Evolutionary conservation across 345 rosid species (phyloP), one percentile per base, ranked within the genome.

Genomic region (Citrus medica): DNA sequence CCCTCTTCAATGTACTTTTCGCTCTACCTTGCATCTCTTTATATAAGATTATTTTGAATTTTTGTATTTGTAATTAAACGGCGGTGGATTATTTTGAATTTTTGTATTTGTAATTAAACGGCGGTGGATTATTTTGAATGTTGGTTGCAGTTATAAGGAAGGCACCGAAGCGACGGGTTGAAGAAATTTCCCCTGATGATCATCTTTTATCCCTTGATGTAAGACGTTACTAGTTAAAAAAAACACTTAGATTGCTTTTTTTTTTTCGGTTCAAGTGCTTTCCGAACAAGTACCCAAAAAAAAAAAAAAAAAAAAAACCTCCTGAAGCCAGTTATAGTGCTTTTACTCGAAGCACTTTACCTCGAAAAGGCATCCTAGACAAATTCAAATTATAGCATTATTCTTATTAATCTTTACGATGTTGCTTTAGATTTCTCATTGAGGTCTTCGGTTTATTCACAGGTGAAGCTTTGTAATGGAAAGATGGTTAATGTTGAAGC

Each of bases 401-500:
- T 74, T 24, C 37, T 46, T 76, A 28, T 2, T 19, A 24, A 64
- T 65, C 5, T 75, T 73, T 67, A 37, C 60, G 32, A 69, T 24
- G 16, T 21, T 7, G 32, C 82, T 64, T 78, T 63, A 37, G 25
- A 55, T 9, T 24, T 74, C 56, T 60, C 48, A 28, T 14, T 33
- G 73, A 46, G 53, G 38, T 60, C 22, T 81, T 69, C 25, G 7
- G 68, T 60, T 55, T 73, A 14, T 63, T 61, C 48, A 67, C 86
- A 96, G 99, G 97, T 91, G 86, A 96, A 91, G 89, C 92, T 94
- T 76, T 92, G 98, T 88, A 94, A 92, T 74, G 98, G 98, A 82
- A 96, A 94, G 91, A 73, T 90, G 86, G 89, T 92, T 79, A 91
- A 88, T 17, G 90, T 94, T 35, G 99, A 96, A 83, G 92, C 91